Percentiles rank a stretch among this genome's conserved stretches.
phyloP scores from a whole-genome alignment of 345 rosid species.

The Ailanthus altissimus region DNA sequence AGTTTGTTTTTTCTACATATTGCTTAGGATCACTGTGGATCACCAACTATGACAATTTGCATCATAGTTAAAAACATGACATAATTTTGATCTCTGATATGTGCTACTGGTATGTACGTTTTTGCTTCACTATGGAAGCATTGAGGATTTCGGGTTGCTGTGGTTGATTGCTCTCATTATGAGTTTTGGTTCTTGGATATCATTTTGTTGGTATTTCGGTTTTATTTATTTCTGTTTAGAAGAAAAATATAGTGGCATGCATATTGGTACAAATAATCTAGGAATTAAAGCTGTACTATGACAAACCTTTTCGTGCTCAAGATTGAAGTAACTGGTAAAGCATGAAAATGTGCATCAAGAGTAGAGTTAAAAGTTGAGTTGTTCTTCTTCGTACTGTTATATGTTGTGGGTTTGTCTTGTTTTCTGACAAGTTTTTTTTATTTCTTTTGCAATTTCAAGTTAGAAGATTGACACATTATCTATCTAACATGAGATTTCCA shows the following conservation, averaged over 20 bases:
- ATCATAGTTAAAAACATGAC: background rate
- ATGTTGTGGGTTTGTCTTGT: background rate
- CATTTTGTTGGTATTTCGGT: background rate
- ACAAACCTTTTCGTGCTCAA: background rate
- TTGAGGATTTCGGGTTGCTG: background rate
- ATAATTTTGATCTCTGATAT: conserved; percentile 9
- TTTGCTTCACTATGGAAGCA: background rate
- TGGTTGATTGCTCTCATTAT: no score
- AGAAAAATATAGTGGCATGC: background rate
- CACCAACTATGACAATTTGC: background rate
- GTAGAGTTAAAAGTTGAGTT: background rate
- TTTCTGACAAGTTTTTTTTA: background rate
- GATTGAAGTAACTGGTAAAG: background rate
- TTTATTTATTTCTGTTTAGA: background rate
- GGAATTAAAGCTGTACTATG: background rate
- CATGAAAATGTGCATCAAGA: background rate
- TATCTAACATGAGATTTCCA: background rate
- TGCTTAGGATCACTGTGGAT: background rate
- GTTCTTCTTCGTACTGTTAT: background rate
- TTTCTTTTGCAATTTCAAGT: background rate
- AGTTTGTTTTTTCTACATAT: no score
- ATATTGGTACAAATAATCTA: background rate
- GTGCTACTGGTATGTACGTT: background rate
- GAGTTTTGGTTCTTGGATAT: no score
- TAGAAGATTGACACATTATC: background rate